A percentile compares a stretch with the other conserved stretches of the same genome.
These are phyloP conservation scores for Monosporozyma servazzii DNA, from an alignment of 805 yeast species.

Conservation along the genomic window DNA sequence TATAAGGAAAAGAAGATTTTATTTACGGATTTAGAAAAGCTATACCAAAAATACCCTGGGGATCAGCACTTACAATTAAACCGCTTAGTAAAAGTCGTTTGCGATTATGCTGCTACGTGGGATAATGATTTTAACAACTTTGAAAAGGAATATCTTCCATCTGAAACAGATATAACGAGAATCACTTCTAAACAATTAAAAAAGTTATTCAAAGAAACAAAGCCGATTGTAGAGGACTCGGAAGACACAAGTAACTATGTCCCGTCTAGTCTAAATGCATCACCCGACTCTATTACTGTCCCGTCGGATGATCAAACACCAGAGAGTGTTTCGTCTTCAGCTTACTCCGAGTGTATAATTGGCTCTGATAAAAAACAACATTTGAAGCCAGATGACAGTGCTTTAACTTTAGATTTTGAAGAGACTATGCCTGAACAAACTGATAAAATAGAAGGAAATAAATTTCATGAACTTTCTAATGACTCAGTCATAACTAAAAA, in stretches of 20 bases:
- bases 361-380: background rate
- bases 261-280: background rate
- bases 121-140: slow-evolving; percentile 74
- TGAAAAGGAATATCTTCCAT: slow-evolving; percentile 70
- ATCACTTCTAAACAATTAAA: slow-evolving; percentile 83
- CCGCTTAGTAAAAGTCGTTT: slow-evolving; percentile 56
- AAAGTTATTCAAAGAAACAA: slow-evolving; percentile 42
- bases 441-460: background rate
- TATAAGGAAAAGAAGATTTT: slow-evolving; percentile 43
- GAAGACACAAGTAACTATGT: background rate
- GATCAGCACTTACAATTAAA: slow-evolving; percentile 66
- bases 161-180: slow-evolving; percentile 85
- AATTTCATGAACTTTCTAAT: background rate
- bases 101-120: slow-evolving; percentile 80
- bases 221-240: background rate
- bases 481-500: background rate
- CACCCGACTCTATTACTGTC: background rate
- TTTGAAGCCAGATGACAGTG: background rate
- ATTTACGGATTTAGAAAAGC: slow-evolving; percentile 36
- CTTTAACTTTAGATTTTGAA: background rate
- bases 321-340: background rate
- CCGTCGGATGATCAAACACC: background rate
- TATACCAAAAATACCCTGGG: slow-evolving; percentile 48
- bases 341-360: background rate
- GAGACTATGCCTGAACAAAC: background rate